A percentile compares a stretch with the other conserved stretches of the same genome.
Conservation (phyloP, 2,329 filamentous ascomycete species). For the Aspergillus neoniger region DNA sequence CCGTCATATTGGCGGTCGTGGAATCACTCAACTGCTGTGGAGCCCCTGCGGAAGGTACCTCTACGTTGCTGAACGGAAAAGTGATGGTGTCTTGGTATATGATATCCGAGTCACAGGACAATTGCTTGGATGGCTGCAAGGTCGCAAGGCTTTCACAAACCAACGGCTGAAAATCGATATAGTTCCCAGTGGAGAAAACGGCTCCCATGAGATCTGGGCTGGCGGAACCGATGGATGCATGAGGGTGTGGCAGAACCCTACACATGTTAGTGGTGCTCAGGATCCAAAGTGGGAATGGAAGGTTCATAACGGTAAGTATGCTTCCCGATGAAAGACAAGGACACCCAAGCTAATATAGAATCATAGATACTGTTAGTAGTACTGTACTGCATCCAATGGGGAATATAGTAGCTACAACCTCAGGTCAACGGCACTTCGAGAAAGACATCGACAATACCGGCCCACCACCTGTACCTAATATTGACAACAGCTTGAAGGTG, state of each 20-base stretch:
- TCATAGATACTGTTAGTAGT: slow-evolving; percentile 50
- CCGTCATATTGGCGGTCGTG: slow-evolving; percentile 49
- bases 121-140: slow-evolving; percentile 53
- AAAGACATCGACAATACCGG: slow-evolving; percentile 21
- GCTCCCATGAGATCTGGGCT: slow-evolving; percentile 58
- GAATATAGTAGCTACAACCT: slow-evolving; percentile 52
- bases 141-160: slow-evolving; percentile 51
- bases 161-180: slow-evolving; percentile 61
- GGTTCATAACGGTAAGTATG: slow-evolving; percentile 47
- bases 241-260: slow-evolving; percentile 53
- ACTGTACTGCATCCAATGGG: slow-evolving; percentile 50
- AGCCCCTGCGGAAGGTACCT: slow-evolving; percentile 60
- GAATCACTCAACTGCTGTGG: slow-evolving; percentile 60
- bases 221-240: slow-evolving; percentile 60
- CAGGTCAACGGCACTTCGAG: slow-evolving; percentile 44
- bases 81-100: slow-evolving; percentile 58
- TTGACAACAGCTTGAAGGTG: slow-evolving; percentile 44
- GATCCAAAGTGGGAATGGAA: slow-evolving; percentile 47
- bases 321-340: not conserved
- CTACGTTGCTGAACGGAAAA: slow-evolving; percentile 59
- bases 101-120: slow-evolving; percentile 59
- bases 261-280: slow-evolving; percentile 43
- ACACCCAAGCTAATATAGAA: not conserved
- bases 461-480: not conserved
- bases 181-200: slow-evolving; percentile 33